Conservation (phyloP, 495 filamentous ascomycete species). For the Podospora bellae-mahoneyi region DNA sequence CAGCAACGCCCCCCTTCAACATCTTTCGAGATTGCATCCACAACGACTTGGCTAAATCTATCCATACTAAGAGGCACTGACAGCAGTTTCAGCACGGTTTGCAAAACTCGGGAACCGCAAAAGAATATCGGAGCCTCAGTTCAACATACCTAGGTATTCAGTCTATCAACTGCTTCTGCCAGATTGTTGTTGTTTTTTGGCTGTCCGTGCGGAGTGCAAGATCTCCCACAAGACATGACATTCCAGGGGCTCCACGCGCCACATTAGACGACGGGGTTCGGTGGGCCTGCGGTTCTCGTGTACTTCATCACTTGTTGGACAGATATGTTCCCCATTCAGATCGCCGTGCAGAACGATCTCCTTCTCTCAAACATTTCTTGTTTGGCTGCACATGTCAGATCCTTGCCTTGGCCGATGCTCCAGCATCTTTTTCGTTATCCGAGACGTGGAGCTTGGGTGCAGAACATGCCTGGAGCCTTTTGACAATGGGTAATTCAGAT, state of each 20-base stretch:
- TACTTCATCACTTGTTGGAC: background rate
- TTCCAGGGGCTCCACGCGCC: slow-evolving; percentile 9
- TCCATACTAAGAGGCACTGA: too few species aligned
- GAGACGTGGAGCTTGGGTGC: slow-evolving; percentile 1
- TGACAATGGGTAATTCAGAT: background rate
- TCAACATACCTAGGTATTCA: too few species aligned
- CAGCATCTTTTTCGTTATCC: background rate
- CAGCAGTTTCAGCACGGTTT: too few species aligned
- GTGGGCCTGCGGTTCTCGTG: too few species aligned
- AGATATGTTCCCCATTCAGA: background rate
- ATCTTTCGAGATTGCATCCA: too few species aligned
- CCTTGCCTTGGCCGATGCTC: background rate
- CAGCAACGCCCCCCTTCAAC: background rate
- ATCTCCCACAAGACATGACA: slow-evolving; percentile 5
- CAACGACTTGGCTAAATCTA: too few species aligned
- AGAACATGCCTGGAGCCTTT: background rate
- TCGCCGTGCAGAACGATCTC: slow-evolving; percentile 2
- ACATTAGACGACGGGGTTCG: slow-evolving; percentile 4
- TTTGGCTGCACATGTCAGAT: background rate
- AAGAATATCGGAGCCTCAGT: too few species aligned
- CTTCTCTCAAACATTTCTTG: background rate
- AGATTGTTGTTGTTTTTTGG: background rate
- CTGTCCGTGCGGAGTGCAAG: background rate
- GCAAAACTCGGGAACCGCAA: too few species aligned
- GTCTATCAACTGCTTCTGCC: background rate